Base-by-base conservation (phyloP, 495 filamentous ascomycete species). In the Usnea hakonensis region DNA sequence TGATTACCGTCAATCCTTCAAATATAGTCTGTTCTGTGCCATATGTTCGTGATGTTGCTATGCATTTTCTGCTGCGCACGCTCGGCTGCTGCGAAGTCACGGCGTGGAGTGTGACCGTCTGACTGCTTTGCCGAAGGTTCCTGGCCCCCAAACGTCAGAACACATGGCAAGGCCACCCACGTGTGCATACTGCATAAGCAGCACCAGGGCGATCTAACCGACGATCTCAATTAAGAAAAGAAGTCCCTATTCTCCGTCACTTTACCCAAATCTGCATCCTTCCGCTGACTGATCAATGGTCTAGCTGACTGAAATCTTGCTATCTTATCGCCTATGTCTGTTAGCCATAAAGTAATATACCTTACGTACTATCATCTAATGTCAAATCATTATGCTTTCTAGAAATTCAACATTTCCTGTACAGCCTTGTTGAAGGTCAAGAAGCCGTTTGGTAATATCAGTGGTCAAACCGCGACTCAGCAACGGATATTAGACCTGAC, bases 181-280 rank as follows among this genome's bases (percentile, higher is more conserved):
- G 48, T 52, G 48, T 52, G 48, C 48, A 52, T 52, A 52, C 28
- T 52, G 48, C 48, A 52, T 52, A 52, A 52, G 28, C 48, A 52
- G 5, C 10, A n/a, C n/a, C n/a, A 52, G 26, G 32, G 14, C 1
- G 48, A 52, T 52, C 48, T 50, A 30, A 50, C 46, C 46, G 30
- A 26, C 30, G 48, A 52, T 52, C 28, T 32, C n/a, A n/a, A n/a
- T 52, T 30, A 50, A 50, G 17, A 28, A 30, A 30, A 26, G n/a
- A n/a, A n/a, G n/a, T n/a, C n/a, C n/a, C n/a, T n/a, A n/a, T 0
- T 0, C 26, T 5, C 23, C 23, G 13, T 26, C 48, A 8, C 43
- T 7, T 52, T 32, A 19, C 14, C 26, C n/a, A 52, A 32, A 52
- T 52, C 48, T 52, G 48, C 23, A 52, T 52, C 48, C 48, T 52